These are phyloP conservation scores for Calonectria hongkongensis DNA, from an alignment of 2,329 filamentous ascomycete genomes.

Conservation along the genomic window DNA sequence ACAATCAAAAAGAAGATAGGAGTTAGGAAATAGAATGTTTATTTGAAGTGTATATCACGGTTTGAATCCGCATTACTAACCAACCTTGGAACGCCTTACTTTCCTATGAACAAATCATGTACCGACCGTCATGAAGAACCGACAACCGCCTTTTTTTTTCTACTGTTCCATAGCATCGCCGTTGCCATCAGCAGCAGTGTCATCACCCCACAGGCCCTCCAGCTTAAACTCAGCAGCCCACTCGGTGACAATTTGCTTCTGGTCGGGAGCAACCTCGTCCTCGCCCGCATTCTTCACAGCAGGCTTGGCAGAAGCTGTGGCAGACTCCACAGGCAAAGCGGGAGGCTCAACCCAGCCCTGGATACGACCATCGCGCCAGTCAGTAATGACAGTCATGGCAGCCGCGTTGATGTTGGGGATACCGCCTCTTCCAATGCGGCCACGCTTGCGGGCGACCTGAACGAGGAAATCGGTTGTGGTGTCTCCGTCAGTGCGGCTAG, in stretches of 20 bases:
- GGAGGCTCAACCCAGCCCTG: conserved; percentile 93
- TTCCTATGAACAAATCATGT: conserved; percentile 55
- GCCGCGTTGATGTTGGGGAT: conserved; percentile 91
- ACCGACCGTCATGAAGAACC: conserved; percentile 52
- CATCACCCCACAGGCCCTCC: conserved; percentile 91
- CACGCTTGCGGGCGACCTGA: conserved; percentile 95
- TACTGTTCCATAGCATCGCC: conserved; percentile 73
- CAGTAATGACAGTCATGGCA: conserved; percentile 94
- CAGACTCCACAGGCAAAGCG: conserved; percentile 72
- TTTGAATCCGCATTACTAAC: conserved; percentile 56
- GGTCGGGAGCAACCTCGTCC: conserved; percentile 73
- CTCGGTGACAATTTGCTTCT: conserved; percentile 92
- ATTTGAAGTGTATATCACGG: conserved; percentile 54
- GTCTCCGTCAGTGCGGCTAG: conserved; percentile 80
- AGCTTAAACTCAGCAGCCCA: conserved; percentile 97
- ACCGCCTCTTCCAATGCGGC: conserved; percentile 90
- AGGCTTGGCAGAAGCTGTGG: conserved; percentile 56
- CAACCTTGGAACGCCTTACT: conserved; percentile 60
- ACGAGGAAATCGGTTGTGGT: conserved; percentile 92
- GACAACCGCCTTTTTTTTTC: conserved; percentile 34
- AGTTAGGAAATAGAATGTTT: conserved; percentile 52
- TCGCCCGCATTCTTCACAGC: conserved; percentile 63
- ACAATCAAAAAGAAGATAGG: conserved; percentile 41
- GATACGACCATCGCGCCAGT: conserved; percentile 96
- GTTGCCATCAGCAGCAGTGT: conserved; percentile 54